Base-by-base conservation (phyloP, 305 asterid genomes). In the Fraxinus greggii region DNA sequence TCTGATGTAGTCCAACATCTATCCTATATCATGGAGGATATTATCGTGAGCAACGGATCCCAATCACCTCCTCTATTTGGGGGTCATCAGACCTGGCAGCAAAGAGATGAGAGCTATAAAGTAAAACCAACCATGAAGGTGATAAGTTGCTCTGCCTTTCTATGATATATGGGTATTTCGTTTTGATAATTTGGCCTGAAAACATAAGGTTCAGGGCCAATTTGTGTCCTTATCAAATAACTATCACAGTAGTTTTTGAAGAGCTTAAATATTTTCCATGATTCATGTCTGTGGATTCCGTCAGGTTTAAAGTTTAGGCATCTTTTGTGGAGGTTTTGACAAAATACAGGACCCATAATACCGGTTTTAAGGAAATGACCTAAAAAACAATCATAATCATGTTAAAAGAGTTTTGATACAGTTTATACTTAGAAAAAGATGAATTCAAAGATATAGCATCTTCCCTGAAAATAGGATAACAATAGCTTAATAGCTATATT, bases 111-210 rank as follows among this genome's bases (percentile, higher is more conserved):
- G 82, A 93, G 98, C 89, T 96, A 93, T 87, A 91, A 90, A 80
- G 84, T 96, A 61, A 94, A 90, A 88, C 91, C 97, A 7, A 83
- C 77, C 54, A 94, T 94, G 98, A 91, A 92, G 98, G 99, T 95
- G 80, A 83, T 80, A 29, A 33, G 78, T 79, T 70, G 59, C 80
- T 81, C 77, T 76, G 78, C 77, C 51, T 72, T 17, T 45, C 69
- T 76, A 54, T 56, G 45, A 26, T 77, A 26, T 28, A 24, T 82
- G 56, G 56, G 36, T 45, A 54, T 56, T 78, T 70, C 9, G 4
- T 31, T 45, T 28, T 72, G 63, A 19, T 48, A 24, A 63, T 63
- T 23, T 24, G 72, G 72, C 33, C 33, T 63, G 21, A 24, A 63
- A 63, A 12, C 72, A 9, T 10, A 63, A 63, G 38, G 63, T 84